Percentiles rank a stretch among this genome's conserved stretches.
phyloP scores from a whole-genome alignment of 2,329 filamentous ascomycete genomes.

The Neofusicoccum kwambonambiense region DNA sequence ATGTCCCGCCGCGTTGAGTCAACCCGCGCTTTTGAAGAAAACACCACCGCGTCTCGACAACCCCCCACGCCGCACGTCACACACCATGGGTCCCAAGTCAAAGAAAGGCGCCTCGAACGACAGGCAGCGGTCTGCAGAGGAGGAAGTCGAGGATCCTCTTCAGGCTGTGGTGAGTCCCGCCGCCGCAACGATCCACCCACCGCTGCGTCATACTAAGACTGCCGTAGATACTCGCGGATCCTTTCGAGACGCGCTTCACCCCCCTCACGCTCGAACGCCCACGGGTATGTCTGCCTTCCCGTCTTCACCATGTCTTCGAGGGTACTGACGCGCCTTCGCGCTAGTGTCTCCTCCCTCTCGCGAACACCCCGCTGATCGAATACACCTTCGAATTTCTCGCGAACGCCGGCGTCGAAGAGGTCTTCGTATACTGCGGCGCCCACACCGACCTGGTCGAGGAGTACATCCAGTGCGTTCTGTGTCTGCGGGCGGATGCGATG shows the following conservation, averaged over 20 bases:
- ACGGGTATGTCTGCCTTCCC: conserved; percentile 60
- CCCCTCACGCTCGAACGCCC: conserved; percentile 88
- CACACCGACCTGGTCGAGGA: conserved; percentile 84
- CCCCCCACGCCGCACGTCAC: background rate
- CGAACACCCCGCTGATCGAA: conserved; percentile 92
- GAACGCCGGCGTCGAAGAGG: conserved; percentile 90
- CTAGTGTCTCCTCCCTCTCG: conserved; percentile 87
- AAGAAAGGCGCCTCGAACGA: conserved; percentile 41
- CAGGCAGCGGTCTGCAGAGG: conserved; percentile 43
- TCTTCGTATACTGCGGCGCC: conserved; percentile 87
- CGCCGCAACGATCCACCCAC: conserved; percentile 17
- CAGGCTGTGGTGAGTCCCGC: conserved; percentile 58
- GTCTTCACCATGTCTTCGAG: background rate
- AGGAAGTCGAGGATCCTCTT: conserved; percentile 61
- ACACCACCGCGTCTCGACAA: background rate
- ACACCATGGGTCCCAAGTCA: conserved; percentile 48
- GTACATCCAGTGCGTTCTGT: conserved; percentile 63
- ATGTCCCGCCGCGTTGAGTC: conserved; percentile 11
- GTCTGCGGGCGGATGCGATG: conserved; percentile 19
- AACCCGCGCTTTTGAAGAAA: conserved; percentile 3
- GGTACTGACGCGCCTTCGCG: conserved; percentile 24
- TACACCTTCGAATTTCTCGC: conserved; percentile 96
- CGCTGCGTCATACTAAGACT: conserved; percentile 17
- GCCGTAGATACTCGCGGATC: conserved; percentile 79
- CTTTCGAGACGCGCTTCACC: conserved; percentile 86